Evolutionary conservation across 306 rosid species (phyloP).

Genomic region (Herpetospermum pedunculosum): DNA sequence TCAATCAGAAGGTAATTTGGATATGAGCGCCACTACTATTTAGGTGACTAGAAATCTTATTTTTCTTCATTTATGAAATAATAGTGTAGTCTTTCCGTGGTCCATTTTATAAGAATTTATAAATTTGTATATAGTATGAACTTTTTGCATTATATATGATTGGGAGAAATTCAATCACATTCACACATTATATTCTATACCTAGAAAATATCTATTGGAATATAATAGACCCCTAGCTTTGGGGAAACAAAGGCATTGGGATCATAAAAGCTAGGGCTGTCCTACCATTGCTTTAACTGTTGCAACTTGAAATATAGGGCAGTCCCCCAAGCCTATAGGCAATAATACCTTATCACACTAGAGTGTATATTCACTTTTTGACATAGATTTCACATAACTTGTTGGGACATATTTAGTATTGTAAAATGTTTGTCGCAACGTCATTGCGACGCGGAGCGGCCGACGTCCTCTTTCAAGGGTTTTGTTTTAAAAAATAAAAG

Average conservation of each 20-base stretch:
- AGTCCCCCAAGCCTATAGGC: not conserved
- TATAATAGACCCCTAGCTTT: not conserved
- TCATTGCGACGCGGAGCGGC: no score
- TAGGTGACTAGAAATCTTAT: no score
- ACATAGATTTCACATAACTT: not conserved
- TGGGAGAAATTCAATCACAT: not conserved
- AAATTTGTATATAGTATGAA: not conserved
- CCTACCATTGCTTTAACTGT: not conserved
- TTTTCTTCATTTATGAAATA: no score
- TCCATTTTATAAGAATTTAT: not conserved
- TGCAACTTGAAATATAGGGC: not conserved
- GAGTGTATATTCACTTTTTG: not conserved
- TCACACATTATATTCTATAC: not conserved
- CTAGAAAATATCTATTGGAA: not conserved
- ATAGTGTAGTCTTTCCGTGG: no score
- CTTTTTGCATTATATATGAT: not conserved
- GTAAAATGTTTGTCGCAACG: no score
- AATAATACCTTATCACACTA: not conserved
- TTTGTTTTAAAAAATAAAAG: no score
- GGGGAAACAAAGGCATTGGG: not conserved
- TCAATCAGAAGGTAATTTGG: no score
- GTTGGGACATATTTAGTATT: no score
- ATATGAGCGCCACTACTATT: no score
- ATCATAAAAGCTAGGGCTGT: not conserved
- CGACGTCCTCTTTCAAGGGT: no score